A percentile compares a stretch with the other conserved stretches of the same genome.
Conservation (phyloP, 2,329 filamentous ascomycete species). For the Colletotrichum sp. region DNA sequence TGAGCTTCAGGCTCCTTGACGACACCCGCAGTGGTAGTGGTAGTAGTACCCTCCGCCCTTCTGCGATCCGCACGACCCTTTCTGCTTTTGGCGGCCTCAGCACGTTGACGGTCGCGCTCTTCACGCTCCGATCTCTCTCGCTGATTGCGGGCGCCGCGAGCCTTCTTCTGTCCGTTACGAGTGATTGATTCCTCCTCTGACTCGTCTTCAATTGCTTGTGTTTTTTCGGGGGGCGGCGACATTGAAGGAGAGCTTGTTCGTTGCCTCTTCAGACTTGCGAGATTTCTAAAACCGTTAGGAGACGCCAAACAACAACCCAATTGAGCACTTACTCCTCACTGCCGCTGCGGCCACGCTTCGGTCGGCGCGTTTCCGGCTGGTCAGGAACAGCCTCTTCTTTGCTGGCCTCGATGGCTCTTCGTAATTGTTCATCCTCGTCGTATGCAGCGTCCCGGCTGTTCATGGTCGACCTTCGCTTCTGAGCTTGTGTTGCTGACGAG, state of each 20-base stretch:
- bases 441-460: slow-evolving; percentile 95
- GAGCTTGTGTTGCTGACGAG: slow-evolving; percentile 57
- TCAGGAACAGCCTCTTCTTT: slow-evolving; percentile 74
- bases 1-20: slow-evolving; percentile 39
- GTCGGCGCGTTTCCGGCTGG: slow-evolving; percentile 64
- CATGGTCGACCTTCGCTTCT: slow-evolving; percentile 94
- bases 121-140: slow-evolving; percentile 71
- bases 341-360: slow-evolving; percentile 86
- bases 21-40: slow-evolving; percentile 43
- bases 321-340: slow-evolving; percentile 83
- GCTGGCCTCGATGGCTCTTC: slow-evolving; percentile 92
- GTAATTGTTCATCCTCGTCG: slow-evolving; percentile 89
- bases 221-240: slow-evolving; percentile 59
- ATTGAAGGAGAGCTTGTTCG: slow-evolving; percentile 80
- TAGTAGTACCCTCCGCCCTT: slow-evolving; percentile 74
- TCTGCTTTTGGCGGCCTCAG: slow-evolving; percentile 78
- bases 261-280: slow-evolving; percentile 77
- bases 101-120: slow-evolving; percentile 75
- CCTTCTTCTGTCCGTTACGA: slow-evolving; percentile 63
- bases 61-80: slow-evolving; percentile 84
- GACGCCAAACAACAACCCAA: background rate
- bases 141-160: slow-evolving; percentile 64
- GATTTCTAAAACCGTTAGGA: slow-evolving; percentile 59
- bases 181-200: slow-evolving; percentile 72
- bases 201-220: slow-evolving; percentile 59